Conservation (phyloP, 805 yeast species). For the Kodamaea fukazawae region DNA sequence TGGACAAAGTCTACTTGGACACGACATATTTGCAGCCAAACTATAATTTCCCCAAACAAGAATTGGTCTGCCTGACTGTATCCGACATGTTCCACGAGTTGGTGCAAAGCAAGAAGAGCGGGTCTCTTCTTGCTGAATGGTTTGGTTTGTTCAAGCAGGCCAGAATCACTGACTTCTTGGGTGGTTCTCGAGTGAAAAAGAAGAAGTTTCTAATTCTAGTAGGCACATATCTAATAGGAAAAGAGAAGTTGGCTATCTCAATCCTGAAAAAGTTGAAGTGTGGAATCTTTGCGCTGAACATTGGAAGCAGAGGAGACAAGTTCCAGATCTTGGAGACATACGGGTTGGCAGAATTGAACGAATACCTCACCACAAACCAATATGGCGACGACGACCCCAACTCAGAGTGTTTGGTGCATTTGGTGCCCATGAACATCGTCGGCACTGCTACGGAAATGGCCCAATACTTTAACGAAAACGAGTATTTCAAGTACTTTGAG, state of each 20-base stretch:
- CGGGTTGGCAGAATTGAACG: slow-evolving; percentile 41
- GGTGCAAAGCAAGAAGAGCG: slow-evolving; percentile 12
- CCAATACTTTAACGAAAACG: slow-evolving; percentile 47
- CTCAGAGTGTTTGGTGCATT: slow-evolving; percentile 52
- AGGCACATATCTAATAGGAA: slow-evolving; percentile 92
- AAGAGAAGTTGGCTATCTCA: slow-evolving; percentile 76
- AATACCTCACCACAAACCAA: slow-evolving; percentile 26
- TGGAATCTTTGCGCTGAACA: slow-evolving; percentile 52
- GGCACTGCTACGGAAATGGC: slow-evolving; percentile 45
- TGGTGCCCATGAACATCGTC: slow-evolving; percentile 64
- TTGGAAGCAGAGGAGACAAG: slow-evolving; percentile 45
- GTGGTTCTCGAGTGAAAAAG: slow-evolving; percentile 16
- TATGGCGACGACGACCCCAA: slow-evolving; percentile 38
- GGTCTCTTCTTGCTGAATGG: slow-evolving; percentile 25
- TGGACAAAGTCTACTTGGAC: slow-evolving; percentile 76
- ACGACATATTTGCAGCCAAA: slow-evolving; percentile 83
- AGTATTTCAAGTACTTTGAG: slow-evolving; percentile 47
- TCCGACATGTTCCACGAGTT: slow-evolving; percentile 49
- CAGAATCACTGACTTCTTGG: slow-evolving; percentile 38
- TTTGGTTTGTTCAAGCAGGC: slow-evolving; percentile 36
- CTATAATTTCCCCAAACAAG: slow-evolving; percentile 77
- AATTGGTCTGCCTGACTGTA: slow-evolving; percentile 59
- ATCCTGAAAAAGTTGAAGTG: slow-evolving; percentile 52
- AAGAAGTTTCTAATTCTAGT: slow-evolving; percentile 57
- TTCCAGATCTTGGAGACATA: slow-evolving; percentile 42